These are phyloP conservation scores for Ceriops zippeliana DNA, from an alignment of 345 rosid genomes.

Conservation along the genomic window DNA sequence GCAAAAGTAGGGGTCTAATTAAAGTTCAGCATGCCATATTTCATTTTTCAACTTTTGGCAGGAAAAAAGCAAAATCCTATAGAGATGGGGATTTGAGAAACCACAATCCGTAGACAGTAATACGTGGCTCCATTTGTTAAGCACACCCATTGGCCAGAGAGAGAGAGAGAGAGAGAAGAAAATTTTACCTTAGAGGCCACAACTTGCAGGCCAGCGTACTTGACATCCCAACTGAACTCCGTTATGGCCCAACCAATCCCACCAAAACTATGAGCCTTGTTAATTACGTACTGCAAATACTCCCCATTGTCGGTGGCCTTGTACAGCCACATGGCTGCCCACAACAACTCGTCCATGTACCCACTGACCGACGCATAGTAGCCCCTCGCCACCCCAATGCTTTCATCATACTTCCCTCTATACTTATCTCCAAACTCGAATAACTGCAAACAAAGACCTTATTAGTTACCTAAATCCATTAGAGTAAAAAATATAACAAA, in stretches of 20 bases:
- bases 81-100: constrained; percentile 15
- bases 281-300: constrained; percentile 20
- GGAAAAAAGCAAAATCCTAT: constrained; percentile 27
- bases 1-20: constrained; percentile 13
- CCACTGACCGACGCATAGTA: constrained; percentile 99
- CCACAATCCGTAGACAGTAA: not conserved
- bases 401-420: constrained; percentile 79
- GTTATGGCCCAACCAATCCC: constrained; percentile 30
- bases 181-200: constrained; percentile 23
- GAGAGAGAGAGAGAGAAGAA: too few species aligned
- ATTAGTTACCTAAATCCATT: not conserved
- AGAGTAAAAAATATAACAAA: not conserved
- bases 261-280: constrained; percentile 19
- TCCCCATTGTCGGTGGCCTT: constrained; percentile 31
- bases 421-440: constrained; percentile 81
- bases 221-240: constrained; percentile 37
- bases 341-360: constrained; percentile 90
- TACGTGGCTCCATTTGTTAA: not conserved
- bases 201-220: constrained; percentile 32
- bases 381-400: constrained; percentile 64
- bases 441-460: constrained; percentile 39
- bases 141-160: not conserved
- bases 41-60: constrained; percentile 19
- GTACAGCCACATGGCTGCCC: constrained; percentile 34
- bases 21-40: constrained; percentile 14